phyloP scores from a whole-genome alignment of 352 stramenopile genomes.

The Ochromonadaceae sp. region DNA sequence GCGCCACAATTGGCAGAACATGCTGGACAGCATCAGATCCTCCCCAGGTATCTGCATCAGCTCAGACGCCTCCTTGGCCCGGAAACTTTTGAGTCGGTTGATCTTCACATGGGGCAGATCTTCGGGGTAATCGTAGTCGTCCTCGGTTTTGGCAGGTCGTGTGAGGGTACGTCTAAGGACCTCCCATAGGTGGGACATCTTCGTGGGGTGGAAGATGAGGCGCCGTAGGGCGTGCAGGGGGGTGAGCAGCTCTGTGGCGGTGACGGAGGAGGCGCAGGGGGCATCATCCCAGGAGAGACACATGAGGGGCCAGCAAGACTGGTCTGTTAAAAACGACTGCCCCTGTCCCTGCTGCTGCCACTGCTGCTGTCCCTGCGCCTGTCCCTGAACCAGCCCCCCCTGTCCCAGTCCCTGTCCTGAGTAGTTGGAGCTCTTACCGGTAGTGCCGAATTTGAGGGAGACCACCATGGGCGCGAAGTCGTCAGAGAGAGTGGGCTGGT shows the following conservation, averaged over 20 bases:
- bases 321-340: background rate
- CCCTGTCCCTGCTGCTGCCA: background rate
- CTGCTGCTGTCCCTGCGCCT: too few relatives aligned
- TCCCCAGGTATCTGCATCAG: background rate
- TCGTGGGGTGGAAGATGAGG: slow-evolving; percentile 52
- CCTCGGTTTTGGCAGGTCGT: slow-evolving; percentile 51
- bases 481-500: background rate
- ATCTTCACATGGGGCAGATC: slow-evolving; percentile 58
- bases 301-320: background rate
- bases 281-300: background rate
- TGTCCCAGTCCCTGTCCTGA: too few relatives aligned
- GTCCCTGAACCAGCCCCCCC: too few relatives aligned
- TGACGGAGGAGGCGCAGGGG: background rate
- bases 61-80: slow-evolving; percentile 31
- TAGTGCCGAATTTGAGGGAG: too few relatives aligned
- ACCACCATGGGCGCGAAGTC: background rate
- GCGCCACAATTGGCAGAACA: slow-evolving; percentile 20
- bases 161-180: slow-evolving; percentile 56
- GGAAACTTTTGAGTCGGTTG: slow-evolving; percentile 59
- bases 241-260: background rate
- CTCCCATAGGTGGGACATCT: slow-evolving; percentile 49
- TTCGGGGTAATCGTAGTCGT: slow-evolving; percentile 77
- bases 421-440: too few relatives aligned
- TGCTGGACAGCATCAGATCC: slow-evolving; percentile 35
- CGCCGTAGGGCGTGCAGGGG: slow-evolving; percentile 43